phyloP scores from a whole-genome alignment of 1,284 basidiomycete genomes.

The Naganishia albida region DNA sequence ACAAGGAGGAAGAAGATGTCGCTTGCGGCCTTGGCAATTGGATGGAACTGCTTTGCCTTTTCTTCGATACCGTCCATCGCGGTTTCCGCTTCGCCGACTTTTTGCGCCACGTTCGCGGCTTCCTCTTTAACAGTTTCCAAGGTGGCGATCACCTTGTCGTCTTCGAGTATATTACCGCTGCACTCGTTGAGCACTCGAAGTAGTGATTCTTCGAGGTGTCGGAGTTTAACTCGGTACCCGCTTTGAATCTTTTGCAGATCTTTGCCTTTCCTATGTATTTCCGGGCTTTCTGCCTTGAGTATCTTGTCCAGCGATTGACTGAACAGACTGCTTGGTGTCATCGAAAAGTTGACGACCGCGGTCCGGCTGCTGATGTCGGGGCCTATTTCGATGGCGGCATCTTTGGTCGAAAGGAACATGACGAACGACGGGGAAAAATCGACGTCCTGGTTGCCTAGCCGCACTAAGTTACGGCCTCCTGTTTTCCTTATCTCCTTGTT shows the following conservation, averaged over 20 bases:
- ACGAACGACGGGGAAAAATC: slow-evolving; percentile 99
- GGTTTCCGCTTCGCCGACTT: slow-evolving; percentile 95
- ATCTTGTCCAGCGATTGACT: slow-evolving; percentile 98
- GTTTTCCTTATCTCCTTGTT: slow-evolving; percentile 95
- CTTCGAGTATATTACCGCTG: slow-evolving; percentile 93
- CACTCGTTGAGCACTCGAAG: slow-evolving; percentile 97
- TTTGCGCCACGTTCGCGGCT: slow-evolving; percentile 91
- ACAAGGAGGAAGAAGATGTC: slow-evolving; percentile 97
- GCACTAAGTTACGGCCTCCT: slow-evolving; percentile 95
- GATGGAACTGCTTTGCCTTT: slow-evolving; percentile 91
- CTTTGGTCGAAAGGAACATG: slow-evolving; percentile 97
- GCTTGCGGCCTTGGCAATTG: slow-evolving; percentile 93
- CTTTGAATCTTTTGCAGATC: slow-evolving; percentile 98
- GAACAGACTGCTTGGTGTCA: slow-evolving; percentile 97
- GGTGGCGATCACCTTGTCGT: slow-evolving; percentile 98
- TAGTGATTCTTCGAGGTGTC: slow-evolving; percentile 89
- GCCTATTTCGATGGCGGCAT: slow-evolving; percentile 95
- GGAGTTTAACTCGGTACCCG: slow-evolving; percentile 89
- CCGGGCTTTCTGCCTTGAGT: slow-evolving; percentile 92
- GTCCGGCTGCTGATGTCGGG: slow-evolving; percentile 98
- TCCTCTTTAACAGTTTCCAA: slow-evolving; percentile 95
- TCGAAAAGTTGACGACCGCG: slow-evolving; percentile 99
- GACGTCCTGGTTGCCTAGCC: slow-evolving; percentile 97
- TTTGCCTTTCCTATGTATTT: slow-evolving; percentile 94
- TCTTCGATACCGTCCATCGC: slow-evolving; percentile 96